Evolutionary conservation across 768 basidiomycete genomes (phyloP), one percentile per base, ranked within the genome.

Genomic region (Mycena galopus): DNA sequence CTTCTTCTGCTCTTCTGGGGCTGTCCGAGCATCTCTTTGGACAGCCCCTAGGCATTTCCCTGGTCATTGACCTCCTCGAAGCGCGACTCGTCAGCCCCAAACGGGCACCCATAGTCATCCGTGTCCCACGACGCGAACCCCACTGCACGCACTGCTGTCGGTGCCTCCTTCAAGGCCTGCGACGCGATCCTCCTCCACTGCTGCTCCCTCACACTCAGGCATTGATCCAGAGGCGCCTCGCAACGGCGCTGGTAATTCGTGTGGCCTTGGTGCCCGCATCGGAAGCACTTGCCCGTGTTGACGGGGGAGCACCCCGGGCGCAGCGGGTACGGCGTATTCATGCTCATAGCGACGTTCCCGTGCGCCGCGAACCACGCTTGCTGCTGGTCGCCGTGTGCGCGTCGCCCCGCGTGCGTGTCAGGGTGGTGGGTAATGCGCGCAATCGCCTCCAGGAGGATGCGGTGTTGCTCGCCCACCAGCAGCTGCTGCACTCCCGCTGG

Each of bases 251-350:
- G 27, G 29, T n/a, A 57, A 42, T 66, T 66, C 4, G 65, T 66
- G 42, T 66, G 65, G 17, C 55, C 55, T 14, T 3, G 19, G 7
- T 27, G 3, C 19, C 65, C 55, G 37, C 65, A 59, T 7, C 25
- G 35, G 29, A 55, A 75, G 23, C 71, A 72, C 25, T 75, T 67
- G 6, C 71, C 58, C n/a, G 71, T 68, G n/a, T 67, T 63, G 0
- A 63, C 51, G 25, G 65, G 58, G 7, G 44, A 50, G 27, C 57
- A 55, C 23, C 74, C 74, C 8, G 67, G 72, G 16, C 57, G 30
- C 35, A 75, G 56, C 8, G 72, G 74, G 72, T 67, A 67, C 8
- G 57, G 66, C 11, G 42, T 67, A 14, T 29, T 60, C 21, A 53
- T 32, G 25, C 12, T 37, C 32, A 60, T 27, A 1, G 25, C 57